Base-by-base conservation (phyloP, 2,329 filamentous ascomycete genomes). In the Fusarium tjaetaba region DNA sequence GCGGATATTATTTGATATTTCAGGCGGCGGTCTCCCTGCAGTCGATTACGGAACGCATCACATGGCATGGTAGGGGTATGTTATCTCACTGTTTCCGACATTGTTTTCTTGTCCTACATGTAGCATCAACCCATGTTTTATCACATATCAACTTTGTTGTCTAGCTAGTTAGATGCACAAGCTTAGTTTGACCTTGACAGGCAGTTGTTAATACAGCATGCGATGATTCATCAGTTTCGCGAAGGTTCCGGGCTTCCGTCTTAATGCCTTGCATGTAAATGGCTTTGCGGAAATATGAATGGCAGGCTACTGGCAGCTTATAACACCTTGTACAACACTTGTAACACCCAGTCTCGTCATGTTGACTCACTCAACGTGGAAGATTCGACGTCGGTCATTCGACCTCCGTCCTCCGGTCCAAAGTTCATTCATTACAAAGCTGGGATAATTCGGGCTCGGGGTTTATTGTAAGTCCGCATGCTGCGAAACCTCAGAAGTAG, bases 391-490 rank as follows among this genome's bases (percentile, higher is more conserved):
- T 32, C 55, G 61, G 58, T n/a, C 24, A 16, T 22, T 24, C 39
- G 42, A 53, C 8, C 30, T 36, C 43, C 67, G 43, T 51, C 36
- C 14, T 49, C 32, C 52, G 32, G 30, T 39, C 34, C 22, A 24
- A 24, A 11, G 24, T 38, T 49, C 22, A 11, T 41, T 30, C 28
- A 52, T n/a, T 36, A 39, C 30, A 36, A 32, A 41, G 45, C 28
- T 39, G 11, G 26, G 14, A 11, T 30, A 11, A 34, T 71, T 72
- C 71, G 71, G 71, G 24, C 71, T 73, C 71, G 71, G 71, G 43
- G 42, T 69, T 69, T 48, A 41, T 59, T 69, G 16, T 42, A 73
- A 65, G 52, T 72, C 71, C 71, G 71, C n/a, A 22, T 69, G 71
- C 24, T 51, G 71, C 59, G 68, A 55, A 73, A 72, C 62, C 9